Base-by-base conservation (phyloP, 352 stramenopile genomes). In the Nothophytophthora sp. region DNA sequence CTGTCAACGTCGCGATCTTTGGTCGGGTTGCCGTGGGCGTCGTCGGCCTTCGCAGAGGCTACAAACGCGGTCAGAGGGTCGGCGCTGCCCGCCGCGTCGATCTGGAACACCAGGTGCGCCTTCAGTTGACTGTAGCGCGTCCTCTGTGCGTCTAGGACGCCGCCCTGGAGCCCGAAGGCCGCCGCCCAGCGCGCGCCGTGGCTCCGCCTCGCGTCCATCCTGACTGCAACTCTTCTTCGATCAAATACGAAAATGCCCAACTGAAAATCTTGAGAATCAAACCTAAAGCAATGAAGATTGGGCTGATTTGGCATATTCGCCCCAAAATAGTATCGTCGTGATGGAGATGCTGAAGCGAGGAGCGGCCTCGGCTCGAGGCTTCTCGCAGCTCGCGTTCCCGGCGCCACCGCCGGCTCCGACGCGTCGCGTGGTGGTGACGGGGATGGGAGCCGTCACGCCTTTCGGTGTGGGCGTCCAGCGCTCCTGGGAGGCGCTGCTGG, bases 361-460 rank as follows among this genome's bases (percentile, higher is more conserved):
- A 47, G 25, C 19, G 22, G 36, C 54, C 25, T 48, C 16, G n/a
- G 43, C 46, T 59, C 76, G 77, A 16, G 50, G 67, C 16, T 58
- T 88, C 54, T 82, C 80, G 47, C 75, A 80, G 61, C 73, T 93
- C 36, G 74, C 78, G 39, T 92, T 92, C 51, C 44, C 43, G 10
- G 65, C 81, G 18, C 84, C 76, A 0, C 84, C 84, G 4, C 48
- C 76, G 6, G 57, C 72, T 9, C 73, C 78, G 10, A 82, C 55
- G 24, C 78, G 92, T 5, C 82, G 90, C 19, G 93, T 98, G 13
- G 93, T 98, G 5, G 87, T 98, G 13, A 98, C 93, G 23, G 93
- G 93, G 6, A 38, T 98, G 9, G 93, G 93, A 15, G 82, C 90
- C 5, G 88, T 98, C 37, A 97, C 86, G 19, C 93, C 93, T 1